A percentile compares a stretch with the other conserved stretches of the same genome.
Conservation (phyloP, 2,329 filamentous ascomycete genomes). For the Amylocarpus encephaloides region DNA sequence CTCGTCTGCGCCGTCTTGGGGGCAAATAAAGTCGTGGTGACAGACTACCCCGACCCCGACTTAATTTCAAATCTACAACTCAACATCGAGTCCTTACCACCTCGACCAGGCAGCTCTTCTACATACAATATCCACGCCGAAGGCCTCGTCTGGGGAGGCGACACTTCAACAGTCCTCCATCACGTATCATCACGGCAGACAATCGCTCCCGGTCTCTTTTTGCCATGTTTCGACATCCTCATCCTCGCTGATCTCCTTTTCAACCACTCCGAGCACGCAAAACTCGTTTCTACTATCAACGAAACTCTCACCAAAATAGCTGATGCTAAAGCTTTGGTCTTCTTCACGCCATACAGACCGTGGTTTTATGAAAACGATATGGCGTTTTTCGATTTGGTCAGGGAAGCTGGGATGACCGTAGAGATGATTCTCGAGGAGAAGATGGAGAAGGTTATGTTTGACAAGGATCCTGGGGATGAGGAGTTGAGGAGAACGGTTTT, state of each 20-base stretch:
- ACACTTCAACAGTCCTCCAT: too few relatives aligned
- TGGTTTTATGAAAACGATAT: slow-evolving; percentile 84
- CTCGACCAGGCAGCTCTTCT: slow-evolving; percentile 3
- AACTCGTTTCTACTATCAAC: slow-evolving; percentile 66
- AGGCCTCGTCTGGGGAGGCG: slow-evolving; percentile 79
- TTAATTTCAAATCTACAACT: slow-evolving; percentile 72
- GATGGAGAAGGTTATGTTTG: slow-evolving; percentile 84
- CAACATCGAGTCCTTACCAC: slow-evolving; percentile 52
- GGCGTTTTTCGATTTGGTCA: slow-evolving; percentile 75
- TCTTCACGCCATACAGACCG: slow-evolving; percentile 90
- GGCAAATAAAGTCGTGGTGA: slow-evolving; percentile 67
- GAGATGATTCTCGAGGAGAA: slow-evolving; percentile 74
- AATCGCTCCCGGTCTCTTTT: slow-evolving; percentile 47
- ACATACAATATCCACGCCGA: slow-evolving; percentile 45
- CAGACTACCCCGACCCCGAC: slow-evolving; percentile 82
- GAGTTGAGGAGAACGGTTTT: slow-evolving; percentile 69
- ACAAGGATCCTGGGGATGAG: slow-evolving; percentile 80
- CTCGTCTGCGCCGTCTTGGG: slow-evolving; percentile 70
- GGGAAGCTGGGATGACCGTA: slow-evolving; percentile 65
- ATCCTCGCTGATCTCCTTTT: slow-evolving; percentile 88
- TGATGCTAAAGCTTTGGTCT: slow-evolving; percentile 59
- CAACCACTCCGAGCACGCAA: slow-evolving; percentile 79
- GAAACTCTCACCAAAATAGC: slow-evolving; percentile 51
- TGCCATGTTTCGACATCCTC: slow-evolving; percentile 69
- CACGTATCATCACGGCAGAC: too few relatives aligned